A percentile compares a stretch with the other conserved stretches of the same genome.
These are phyloP conservation scores for Aaosphaeria arxii DNA, from an alignment of 2,329 filamentous ascomycete genomes.

Conservation along the genomic window DNA sequence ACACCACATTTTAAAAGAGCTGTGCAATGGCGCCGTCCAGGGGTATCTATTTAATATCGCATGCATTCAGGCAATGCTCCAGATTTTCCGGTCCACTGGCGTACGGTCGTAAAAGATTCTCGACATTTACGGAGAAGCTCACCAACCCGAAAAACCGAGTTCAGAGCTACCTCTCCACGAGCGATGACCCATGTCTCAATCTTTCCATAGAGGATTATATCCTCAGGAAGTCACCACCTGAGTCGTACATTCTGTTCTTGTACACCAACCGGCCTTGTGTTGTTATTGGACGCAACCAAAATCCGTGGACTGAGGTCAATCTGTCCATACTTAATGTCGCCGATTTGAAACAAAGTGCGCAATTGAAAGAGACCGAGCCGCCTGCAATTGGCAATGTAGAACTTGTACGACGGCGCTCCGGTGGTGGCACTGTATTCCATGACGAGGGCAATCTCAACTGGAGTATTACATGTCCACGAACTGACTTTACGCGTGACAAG, in stretches of 20 bases:
- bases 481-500: constrained; percentile 74
- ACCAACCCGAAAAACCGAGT: constrained; percentile 32
- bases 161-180: constrained; percentile 50
- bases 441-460: constrained; percentile 93
- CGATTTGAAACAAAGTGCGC: constrained; percentile 12
- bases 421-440: constrained; percentile 92
- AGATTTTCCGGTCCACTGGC: too few species aligned
- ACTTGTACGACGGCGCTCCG: constrained; percentile 80
- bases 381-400: constrained; percentile 45
- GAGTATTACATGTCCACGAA: constrained; percentile 80
- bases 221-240: constrained; percentile 67
- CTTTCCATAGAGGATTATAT: constrained; percentile 92
- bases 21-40: too few species aligned
- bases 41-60: too few species aligned
- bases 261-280: constrained; percentile 87
- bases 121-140: constrained; percentile 28
- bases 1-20: too few species aligned
- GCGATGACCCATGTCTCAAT: constrained; percentile 77
- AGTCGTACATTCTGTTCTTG: constrained; percentile 77
- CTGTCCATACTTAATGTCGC: constrained; percentile 57
- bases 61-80: too few species aligned
- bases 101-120: constrained; percentile 5
- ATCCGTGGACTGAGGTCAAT: constrained; percentile 92
- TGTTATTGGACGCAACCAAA: constrained; percentile 94
- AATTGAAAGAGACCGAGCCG: constrained; percentile 29